These are phyloP conservation scores for Orbilia blumenaviensis DNA, from an alignment of 2,329 filamentous ascomycete species.

Conservation along the genomic window DNA sequence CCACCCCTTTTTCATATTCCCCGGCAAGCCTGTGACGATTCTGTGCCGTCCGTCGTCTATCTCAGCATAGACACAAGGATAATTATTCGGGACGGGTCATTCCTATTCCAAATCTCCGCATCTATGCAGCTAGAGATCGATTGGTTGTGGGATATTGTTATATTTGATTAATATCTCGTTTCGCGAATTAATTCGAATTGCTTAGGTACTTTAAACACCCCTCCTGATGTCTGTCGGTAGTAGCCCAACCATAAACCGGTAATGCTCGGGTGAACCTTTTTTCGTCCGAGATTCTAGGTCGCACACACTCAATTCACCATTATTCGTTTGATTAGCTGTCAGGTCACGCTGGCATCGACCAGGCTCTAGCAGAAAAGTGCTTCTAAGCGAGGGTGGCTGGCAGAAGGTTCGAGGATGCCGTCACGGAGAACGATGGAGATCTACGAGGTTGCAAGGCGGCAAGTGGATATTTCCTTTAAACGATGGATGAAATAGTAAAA, in stretches of 20 bases:
- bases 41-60: constrained; percentile 14
- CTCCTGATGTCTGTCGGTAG: no score
- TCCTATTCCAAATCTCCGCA: constrained; percentile 20
- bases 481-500: constrained; percentile 28
- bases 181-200: constrained; percentile 8
- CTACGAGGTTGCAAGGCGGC: not conserved
- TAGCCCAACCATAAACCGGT: not conserved
- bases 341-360: not conserved
- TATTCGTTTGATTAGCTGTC: constrained; percentile 10
- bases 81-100: constrained; percentile 18
- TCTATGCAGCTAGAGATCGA: not conserved
- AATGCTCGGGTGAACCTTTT: constrained; percentile 35
- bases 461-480: not conserved
- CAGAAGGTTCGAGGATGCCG: not conserved
- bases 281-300: constrained; percentile 1
- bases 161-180: not conserved
- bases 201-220: no score
- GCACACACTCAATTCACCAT: not conserved
- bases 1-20: not conserved
- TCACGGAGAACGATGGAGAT: not conserved
- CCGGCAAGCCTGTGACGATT: constrained; percentile 3
- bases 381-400: constrained; percentile 37
- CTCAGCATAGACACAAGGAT: not conserved
- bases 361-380: constrained; percentile 18
- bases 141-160: constrained; percentile 14